phyloP scores from a whole-genome alignment of 2,329 filamentous ascomycete genomes.

The Calonectria honghensis region DNA sequence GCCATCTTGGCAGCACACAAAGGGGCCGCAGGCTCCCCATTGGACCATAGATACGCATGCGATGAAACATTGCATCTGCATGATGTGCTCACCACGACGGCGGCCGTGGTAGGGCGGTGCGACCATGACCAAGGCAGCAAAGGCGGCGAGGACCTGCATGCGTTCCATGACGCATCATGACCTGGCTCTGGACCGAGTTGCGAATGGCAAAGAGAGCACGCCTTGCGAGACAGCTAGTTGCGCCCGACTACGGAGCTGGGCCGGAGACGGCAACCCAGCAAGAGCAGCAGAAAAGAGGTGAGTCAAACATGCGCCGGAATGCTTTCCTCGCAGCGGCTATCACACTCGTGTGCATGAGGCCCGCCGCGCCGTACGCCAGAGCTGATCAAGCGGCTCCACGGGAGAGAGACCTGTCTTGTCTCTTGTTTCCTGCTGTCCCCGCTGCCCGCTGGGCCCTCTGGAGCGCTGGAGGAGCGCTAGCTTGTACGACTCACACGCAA shows the following conservation, averaged over 20 bases:
- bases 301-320: constrained; percentile 21
- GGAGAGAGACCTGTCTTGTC: constrained; percentile 22
- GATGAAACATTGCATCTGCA: constrained; percentile 34
- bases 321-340: not conserved
- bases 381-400: not conserved
- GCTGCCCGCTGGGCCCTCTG: not conserved
- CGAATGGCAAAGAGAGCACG: not conserved
- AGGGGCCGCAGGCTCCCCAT: constrained; percentile 22
- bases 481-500: not conserved
- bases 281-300: constrained; percentile 1
- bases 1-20: constrained; percentile 16
- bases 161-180: constrained; percentile 10
- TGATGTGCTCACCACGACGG: constrained; percentile 28
- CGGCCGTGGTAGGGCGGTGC: constrained; percentile 2
- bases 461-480: not conserved
- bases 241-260: constrained; percentile 16
- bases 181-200: not conserved
- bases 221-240: constrained; percentile 7
- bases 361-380: not conserved
- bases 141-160: constrained; percentile 16
- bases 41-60: constrained; percentile 23
- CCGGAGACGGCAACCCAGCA: not conserved
- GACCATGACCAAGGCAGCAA: constrained; percentile 14
- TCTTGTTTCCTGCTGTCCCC: constrained; percentile 2
- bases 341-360: constrained; percentile 4